Conservation (phyloP, 2,329 filamentous ascomycete species). For the Talaromyces sp. region DNA sequence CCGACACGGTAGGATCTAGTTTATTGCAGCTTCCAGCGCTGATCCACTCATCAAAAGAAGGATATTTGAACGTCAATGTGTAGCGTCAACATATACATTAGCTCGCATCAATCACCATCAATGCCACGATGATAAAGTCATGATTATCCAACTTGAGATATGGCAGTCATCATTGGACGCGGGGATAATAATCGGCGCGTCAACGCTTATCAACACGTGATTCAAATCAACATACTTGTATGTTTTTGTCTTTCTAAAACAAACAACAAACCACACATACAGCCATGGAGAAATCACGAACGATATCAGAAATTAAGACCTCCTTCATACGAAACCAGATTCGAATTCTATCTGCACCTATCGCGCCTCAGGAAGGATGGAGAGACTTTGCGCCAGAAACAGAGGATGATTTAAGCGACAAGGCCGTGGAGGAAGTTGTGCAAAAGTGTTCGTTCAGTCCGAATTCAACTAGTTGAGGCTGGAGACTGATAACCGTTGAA, state of each 20-base stretch:
- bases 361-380: conserved; percentile 50
- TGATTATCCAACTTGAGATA: neutral
- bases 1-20: neutral
- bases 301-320: conserved; percentile 53
- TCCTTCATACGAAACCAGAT: conserved; percentile 53
- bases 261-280: conserved; percentile 15
- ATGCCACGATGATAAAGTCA: neutral
- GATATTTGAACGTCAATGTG: too few species aligned
- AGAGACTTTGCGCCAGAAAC: conserved; percentile 43
- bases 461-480: neutral
- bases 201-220: conserved; percentile 14
- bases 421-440: conserved; percentile 51
- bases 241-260: neutral
- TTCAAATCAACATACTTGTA: neutral
- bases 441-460: conserved; percentile 46
- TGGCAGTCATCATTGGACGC: neutral
- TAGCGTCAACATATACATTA: neutral
- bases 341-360: conserved; percentile 51
- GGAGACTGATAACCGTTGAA: conserved; percentile 1
- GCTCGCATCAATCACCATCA: too few species aligned
- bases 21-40: neutral
- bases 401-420: conserved; percentile 48
- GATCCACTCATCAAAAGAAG: neutral
- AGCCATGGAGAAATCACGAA: conserved; percentile 42
- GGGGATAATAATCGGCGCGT: conserved; percentile 1